Evolutionary conservation across 768 basidiomycete species (phyloP), one percentile per base, ranked within the genome.

Genomic region (Mycena amicta): DNA sequence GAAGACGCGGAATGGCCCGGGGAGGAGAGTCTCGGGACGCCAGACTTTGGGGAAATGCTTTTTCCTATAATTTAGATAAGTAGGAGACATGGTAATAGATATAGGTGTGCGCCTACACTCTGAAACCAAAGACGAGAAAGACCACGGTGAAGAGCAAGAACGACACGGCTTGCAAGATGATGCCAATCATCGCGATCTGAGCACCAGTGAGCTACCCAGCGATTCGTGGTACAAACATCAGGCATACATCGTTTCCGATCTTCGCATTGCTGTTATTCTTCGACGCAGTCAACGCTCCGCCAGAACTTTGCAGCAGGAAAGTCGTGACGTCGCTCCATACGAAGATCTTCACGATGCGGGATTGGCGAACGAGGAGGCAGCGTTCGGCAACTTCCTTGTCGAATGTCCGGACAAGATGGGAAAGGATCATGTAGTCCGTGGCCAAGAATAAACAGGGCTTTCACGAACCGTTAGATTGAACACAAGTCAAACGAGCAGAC

Each of bases 131-230:
- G 25, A 56, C 26, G 3, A 52, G 6, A 0, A 56, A 18, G 20
- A 60, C 53, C 2, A 30, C 20, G n/a, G 49, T 43, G 43, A 60
- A 60, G 30, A 60, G 50, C 22, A 28, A 22, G 41, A 55, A 59
- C 0, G 58, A 59, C 2, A 53, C 37, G 15, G 54, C 39, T 28
- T 59, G 58, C 18, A 59, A 4, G 6, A 49, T 41, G 15, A 59
- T 39, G 13, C 58, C 58, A 3, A 46, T 49, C 15, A 50, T 27
- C 15, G 52, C 47, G n/a, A 59, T 55, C 58, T 59, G 18, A n/a
- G 22, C 11, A 29, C 18, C 31, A 26, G 22, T 47, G 29, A 40
- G 20, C 39, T 5, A 31, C n/a, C n/a, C 25, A 26, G 31, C 23
- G 8, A 29, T 18, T 26, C 39, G 18, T 20, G 41, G 27, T 11